Conservation (phyloP, 179 eudicot species). For the Camellia oleifera region DNA sequence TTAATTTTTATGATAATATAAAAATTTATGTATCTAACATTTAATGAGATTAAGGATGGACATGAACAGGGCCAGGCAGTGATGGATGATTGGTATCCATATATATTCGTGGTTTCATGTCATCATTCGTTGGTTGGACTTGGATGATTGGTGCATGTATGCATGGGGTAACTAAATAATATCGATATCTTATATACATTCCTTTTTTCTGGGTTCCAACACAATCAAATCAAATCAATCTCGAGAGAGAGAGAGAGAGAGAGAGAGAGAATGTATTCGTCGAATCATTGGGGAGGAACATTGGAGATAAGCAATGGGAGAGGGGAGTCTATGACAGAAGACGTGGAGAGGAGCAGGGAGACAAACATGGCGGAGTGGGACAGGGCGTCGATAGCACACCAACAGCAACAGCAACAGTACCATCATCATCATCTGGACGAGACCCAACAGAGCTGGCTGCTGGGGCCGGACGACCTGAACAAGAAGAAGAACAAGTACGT, state of each 20-base stretch:
- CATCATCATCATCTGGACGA: slow-evolving; percentile 38
- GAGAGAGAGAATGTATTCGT: slow-evolving; percentile 14
- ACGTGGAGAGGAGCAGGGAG: slow-evolving; percentile 40
- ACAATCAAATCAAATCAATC: not conserved
- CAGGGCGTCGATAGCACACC: slow-evolving; percentile 34
- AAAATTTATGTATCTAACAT: too few species aligned
- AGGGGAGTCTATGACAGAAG: slow-evolving; percentile 42
- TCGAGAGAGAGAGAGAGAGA: too few species aligned
- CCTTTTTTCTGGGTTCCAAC: too few species aligned
- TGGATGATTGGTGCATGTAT: too few species aligned
- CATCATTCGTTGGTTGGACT: too few species aligned
- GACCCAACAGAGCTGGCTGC: slow-evolving; percentile 74
- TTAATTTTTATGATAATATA: too few species aligned
- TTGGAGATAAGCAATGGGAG: slow-evolving; percentile 31
- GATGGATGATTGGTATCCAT: not conserved
- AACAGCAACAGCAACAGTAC: not conserved
- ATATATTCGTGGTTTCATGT: too few species aligned
- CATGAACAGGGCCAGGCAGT: too few species aligned
- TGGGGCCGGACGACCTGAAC: slow-evolving; percentile 48
- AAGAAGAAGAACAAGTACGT: slow-evolving; percentile 67
- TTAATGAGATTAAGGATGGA: too few species aligned
- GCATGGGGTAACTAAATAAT: too few species aligned
- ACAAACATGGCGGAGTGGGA: slow-evolving; percentile 41
- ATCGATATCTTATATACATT: too few species aligned
- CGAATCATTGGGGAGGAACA: slow-evolving; percentile 61